Conservation (phyloP, 2,329 filamentous ascomycete genomes). For the Dichotomopilus funicola region DNA sequence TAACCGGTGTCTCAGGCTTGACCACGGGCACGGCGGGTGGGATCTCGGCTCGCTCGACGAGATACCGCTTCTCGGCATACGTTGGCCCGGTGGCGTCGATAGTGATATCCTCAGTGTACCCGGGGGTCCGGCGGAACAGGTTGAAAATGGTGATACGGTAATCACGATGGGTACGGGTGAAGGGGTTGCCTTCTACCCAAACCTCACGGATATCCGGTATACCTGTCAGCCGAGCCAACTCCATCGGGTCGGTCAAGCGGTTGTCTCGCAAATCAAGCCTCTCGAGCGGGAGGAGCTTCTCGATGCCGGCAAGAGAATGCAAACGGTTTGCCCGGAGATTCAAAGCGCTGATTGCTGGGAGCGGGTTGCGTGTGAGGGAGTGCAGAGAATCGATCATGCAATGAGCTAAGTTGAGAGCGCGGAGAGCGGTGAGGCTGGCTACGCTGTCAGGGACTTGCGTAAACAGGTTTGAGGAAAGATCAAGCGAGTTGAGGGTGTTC, state of each 20-base stretch:
- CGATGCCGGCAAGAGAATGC: conserved; percentile 79
- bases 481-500: conserved; percentile 83
- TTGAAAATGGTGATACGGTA: conserved; percentile 94
- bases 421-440: conserved; percentile 76
- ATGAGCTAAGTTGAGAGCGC: conserved; percentile 86
- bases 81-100: conserved; percentile 79
- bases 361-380: conserved; percentile 74
- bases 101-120: conserved; percentile 82
- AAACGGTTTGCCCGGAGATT: conserved; percentile 88
- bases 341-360: conserved; percentile 88
- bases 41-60: conserved; percentile 75
- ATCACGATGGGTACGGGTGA: conserved; percentile 76
- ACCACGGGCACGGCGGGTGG: conserved; percentile 71
- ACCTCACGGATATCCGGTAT: conserved; percentile 90
- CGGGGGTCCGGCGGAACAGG: conserved; percentile 81
- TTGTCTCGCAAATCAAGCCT: conserved; percentile 89
- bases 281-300: conserved; percentile 82
- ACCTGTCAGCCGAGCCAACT: conserved; percentile 80
- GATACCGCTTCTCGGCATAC: conserved; percentile 77
- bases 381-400: conserved; percentile 97
- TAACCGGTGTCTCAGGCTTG: conserved; percentile 58
- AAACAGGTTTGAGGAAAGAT: conserved; percentile 88
- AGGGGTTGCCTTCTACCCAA: conserved; percentile 88
- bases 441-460: conserved; percentile 90
- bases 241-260: conserved; percentile 79